These are phyloP conservation scores for Neurospora sp. DNA, from an alignment of 495 filamentous ascomycete species.

Conservation along the genomic window DNA sequence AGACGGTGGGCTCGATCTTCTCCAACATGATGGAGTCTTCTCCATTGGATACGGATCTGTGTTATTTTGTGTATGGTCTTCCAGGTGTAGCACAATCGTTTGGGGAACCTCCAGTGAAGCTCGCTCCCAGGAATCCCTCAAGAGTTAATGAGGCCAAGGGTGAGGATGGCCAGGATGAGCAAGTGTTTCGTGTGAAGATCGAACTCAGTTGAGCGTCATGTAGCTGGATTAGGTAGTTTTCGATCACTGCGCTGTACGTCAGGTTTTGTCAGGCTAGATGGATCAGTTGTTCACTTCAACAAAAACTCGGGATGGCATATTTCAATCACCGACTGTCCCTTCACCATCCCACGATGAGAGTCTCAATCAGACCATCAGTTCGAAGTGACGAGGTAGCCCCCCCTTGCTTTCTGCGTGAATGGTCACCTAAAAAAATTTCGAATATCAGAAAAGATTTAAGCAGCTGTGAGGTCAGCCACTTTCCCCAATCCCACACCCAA, in stretches of 20 bases:
- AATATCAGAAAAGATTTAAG: background rate
- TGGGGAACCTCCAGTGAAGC: no score
- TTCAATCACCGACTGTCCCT: background rate
- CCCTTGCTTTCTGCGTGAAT: background rate
- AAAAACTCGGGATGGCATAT: background rate
- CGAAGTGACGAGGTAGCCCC: background rate
- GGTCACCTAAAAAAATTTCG: background rate
- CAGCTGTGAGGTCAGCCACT: rapidly evolving
- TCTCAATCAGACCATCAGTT: background rate
- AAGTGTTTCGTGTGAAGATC: background rate
- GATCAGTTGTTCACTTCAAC: background rate
- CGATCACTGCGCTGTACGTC: background rate
- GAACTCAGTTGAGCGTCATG: background rate
- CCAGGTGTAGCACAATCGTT: no score
- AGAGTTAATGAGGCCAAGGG: background rate
- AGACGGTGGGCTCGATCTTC: no score
- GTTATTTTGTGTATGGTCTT: background rate
- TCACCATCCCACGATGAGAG: background rate
- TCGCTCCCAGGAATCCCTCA: background rate
- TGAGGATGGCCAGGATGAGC: background rate
- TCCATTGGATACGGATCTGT: background rate
- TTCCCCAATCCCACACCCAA: background rate
- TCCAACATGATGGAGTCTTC: no score
- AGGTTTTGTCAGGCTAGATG: background rate
- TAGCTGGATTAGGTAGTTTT: background rate